phyloP scores from a whole-genome alignment of 2,329 filamentous ascomycete genomes.

The Ilyonectria mors-panacis region DNA sequence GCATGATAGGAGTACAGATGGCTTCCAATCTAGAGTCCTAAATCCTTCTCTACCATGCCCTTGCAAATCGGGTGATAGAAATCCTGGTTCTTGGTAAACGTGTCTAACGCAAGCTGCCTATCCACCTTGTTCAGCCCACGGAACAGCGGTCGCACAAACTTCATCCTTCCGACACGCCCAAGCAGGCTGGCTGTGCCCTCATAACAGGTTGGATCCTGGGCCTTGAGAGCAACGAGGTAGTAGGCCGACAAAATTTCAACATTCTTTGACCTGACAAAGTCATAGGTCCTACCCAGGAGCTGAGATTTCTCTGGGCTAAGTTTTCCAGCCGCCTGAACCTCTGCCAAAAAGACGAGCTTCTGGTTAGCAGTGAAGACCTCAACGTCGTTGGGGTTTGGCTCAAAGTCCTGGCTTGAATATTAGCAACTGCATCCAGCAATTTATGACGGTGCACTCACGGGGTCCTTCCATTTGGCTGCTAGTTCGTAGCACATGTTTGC shows the following conservation, averaged over 20 bases:
- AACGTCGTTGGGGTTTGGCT: constrained; percentile 78
- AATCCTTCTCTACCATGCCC: constrained; percentile 88
- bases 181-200: constrained; percentile 81
- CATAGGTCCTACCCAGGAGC: constrained; percentile 82
- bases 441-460: constrained; percentile 57
- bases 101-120: constrained; percentile 80
- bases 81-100: constrained; percentile 88
- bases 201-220: constrained; percentile 79
- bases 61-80: constrained; percentile 98
- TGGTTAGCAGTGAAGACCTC: constrained; percentile 86
- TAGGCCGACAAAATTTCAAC: constrained; percentile 89
- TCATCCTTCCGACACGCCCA: constrained; percentile 92
- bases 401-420: constrained; percentile 65
- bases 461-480: constrained; percentile 83
- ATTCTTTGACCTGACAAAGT: constrained; percentile 81
- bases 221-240: constrained; percentile 83
- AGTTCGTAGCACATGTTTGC: constrained; percentile 89
- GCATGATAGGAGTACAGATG: neutral
- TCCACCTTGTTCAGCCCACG: constrained; percentile 82
- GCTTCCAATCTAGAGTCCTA: constrained; percentile 59
- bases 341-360: constrained; percentile 90
- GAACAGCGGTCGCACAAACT: constrained; percentile 93
- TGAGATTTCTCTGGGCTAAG: constrained; percentile 77
- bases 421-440: constrained; percentile 26
- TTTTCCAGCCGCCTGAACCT: constrained; percentile 75